Base-by-base conservation (phyloP, 208 protist species). In the Angomonas ambiguus region DNA sequence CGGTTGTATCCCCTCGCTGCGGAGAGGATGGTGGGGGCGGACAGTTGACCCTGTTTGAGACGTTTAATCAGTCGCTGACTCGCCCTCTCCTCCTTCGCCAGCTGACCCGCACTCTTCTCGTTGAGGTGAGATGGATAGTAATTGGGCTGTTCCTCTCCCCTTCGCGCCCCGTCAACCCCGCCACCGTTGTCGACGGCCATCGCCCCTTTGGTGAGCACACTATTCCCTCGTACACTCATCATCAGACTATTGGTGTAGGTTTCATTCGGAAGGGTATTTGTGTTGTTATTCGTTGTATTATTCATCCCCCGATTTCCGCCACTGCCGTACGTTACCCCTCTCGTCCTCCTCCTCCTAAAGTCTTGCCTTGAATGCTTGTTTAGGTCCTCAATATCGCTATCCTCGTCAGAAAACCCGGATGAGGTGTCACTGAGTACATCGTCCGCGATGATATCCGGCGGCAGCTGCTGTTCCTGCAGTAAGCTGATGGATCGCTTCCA, bases 401-500 rank as follows among this genome's bases (percentile, higher is more conserved):
- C 64, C 38, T 70, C 55, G 59, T 65, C 57, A 20, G 75, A 69
- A 42, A 69, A 55, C 57, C 80, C 72, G 34, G 77, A 77, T 16
- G 74, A 71, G 20, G 63, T 66, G 71, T 77, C 72, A 32, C 55
- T 84, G 30, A 72, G 32, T 16, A 56, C 64, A 41, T 85, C 75
- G 59, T 87, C 80, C 62, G 80, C 82, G 27, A 87, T 81, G 69
- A 89, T 84, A 56, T 87, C 82, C 0, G 86, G 87, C 6, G 82
- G 82, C 30, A 91, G 76, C 3, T 79, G 85, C 72, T 93, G 90
- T 32, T 88, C 70, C 13, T 89, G 56, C 58, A 95, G 61, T 1
- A 81, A 69, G 32, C 67, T 56, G 62, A 95, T 78, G 16, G 80
- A 88, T 22, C 90, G 87, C 41, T 77, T 85, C 87, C 90, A 95